phyloP scores from a whole-genome alignment of 345 rosid species.

The Eucalyptus curtisii region DNA sequence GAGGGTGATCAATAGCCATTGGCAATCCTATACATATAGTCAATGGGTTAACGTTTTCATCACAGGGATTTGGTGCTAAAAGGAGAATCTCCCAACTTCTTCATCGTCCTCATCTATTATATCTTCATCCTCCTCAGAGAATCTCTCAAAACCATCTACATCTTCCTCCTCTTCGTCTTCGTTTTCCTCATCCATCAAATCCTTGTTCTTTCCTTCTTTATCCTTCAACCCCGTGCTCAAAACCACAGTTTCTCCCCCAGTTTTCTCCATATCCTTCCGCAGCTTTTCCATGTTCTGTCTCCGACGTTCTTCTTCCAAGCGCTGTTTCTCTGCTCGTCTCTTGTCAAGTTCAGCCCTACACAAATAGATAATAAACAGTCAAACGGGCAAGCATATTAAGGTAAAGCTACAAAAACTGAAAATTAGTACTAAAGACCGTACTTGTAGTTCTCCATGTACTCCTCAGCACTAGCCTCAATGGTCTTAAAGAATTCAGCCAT shows the following conservation, averaged over 20 bases:
- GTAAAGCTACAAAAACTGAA: not conserved
- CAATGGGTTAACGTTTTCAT: not conserved
- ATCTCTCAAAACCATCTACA: not conserved
- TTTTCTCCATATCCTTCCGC: slow-evolving; percentile 11
- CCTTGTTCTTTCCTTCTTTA: not conserved
- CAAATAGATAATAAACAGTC: not conserved
- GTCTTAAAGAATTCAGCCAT: slow-evolving; percentile 8
- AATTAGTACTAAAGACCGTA: not conserved
- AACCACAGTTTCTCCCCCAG: slow-evolving; percentile 10
- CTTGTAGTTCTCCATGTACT: slow-evolving; percentile 13
- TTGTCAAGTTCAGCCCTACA: slow-evolving; percentile 13
- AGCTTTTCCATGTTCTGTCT: slow-evolving; percentile 3
- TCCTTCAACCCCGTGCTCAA: slow-evolving; percentile 5
- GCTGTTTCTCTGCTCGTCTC: slow-evolving; percentile 5
- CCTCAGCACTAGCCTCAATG: slow-evolving; percentile 8
- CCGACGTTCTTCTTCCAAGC: slow-evolving; percentile 6
- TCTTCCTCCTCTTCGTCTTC: not conserved
- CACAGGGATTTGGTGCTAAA: not conserved
- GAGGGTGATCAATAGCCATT: not conserved
- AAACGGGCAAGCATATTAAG: not conserved
- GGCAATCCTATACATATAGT: not conserved
- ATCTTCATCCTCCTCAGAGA: not conserved
- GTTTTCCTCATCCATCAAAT: not conserved
- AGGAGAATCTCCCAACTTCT: slow-evolving; percentile 1
- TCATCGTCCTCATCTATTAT: slow-evolving; percentile 5